Base-by-base conservation (phyloP, 2,329 filamentous ascomycete genomes). In the Delphinella strobiligena region DNA sequence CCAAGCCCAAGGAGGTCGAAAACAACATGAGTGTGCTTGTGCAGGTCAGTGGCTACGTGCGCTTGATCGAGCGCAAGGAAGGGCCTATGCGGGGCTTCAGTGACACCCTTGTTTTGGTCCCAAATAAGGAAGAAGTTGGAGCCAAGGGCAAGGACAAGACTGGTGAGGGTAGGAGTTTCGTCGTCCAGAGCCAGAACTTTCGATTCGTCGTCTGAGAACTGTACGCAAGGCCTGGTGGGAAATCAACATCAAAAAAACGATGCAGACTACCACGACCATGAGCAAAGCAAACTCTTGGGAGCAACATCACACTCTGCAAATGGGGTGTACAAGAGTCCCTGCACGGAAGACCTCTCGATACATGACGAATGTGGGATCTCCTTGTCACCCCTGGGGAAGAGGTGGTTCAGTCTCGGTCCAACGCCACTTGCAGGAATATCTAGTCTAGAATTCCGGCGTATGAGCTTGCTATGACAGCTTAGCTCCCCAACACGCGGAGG, bases 81-180 rank as follows among this genome's bases (percentile, higher is more conserved):
- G 72, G 74, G 11, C 72, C 72, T 11, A 71, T 75, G 57, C 75
- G 76, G 49, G 76, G 75, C 27, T 93, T 93, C 58, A 81, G 77
- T 52, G 87, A 94, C 59, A 80, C 73, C 1, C 80, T 93, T 55
- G 73, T 93, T 17, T 66, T 94, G 40, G 82, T 89, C 29, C 85
- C 87, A 36, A 63, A 62, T 45, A 52, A 53, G 42, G 60, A 59
- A 38, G 46, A 51, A 32, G 45, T 49, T 12, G 54, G 51, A 2
- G 52, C 45, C 8, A 54, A 50, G 39, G 52, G 53, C 3, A 54
- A 50, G 19, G 52, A 47, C 1, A 54, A 52, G 47, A 48, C 46
- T 31, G 59, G 52, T 22, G 44, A 53, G 40, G 55, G 51, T 11
- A 50, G 52, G 46, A 52, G 51, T 30, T 65, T 61, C 60, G 44